Evolutionary conservation across 768 basidiomycete genomes (phyloP).

Genomic region (Russula olivacea): DNA sequence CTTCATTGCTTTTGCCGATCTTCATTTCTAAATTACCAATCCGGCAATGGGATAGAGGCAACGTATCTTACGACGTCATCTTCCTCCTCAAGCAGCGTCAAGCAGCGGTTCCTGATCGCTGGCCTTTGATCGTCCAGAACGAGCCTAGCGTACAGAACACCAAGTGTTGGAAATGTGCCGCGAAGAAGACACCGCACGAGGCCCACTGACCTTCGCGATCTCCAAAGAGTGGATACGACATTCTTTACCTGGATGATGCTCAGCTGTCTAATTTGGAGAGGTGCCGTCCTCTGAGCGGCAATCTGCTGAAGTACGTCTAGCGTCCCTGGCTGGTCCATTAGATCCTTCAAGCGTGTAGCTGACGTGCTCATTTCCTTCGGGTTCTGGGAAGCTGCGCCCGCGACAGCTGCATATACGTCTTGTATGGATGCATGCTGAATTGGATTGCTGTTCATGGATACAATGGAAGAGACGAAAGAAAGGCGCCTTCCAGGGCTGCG

Average conservation of each 20-base stretch:
- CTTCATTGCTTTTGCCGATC: constrained; percentile 75
- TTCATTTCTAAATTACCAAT: constrained; percentile 30
- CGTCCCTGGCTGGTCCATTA: constrained; percentile 64
- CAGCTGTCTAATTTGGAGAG: constrained; percentile 65
- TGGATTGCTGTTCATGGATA: constrained; percentile 19
- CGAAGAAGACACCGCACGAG: not conserved
- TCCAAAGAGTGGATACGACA: constrained; percentile 66
- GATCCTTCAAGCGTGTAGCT: constrained; percentile 56
- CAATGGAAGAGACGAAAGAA: constrained; percentile 3
- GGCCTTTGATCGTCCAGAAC: constrained; percentile 61
- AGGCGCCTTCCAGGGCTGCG: not conserved
- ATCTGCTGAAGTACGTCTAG: constrained; percentile 70
- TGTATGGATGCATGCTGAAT: constrained; percentile 47
- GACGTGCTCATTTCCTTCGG: constrained; percentile 44
- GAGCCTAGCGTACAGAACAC: constrained; percentile 40
- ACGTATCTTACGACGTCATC: constrained; percentile 60
- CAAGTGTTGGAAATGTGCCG: not conserved
- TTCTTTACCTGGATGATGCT: constrained; percentile 91
- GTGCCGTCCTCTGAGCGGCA: constrained; percentile 54
- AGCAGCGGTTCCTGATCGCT: constrained; percentile 57
- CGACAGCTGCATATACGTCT: constrained; percentile 62
- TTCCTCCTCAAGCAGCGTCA: constrained; percentile 65
- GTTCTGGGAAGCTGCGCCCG: constrained; percentile 68
- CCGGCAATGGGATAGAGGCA: constrained; percentile 10
- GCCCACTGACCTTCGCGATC: constrained; percentile 59